phyloP scores from a whole-genome alignment of 352 stramenopile genomes.

The Peronospora destructor region DNA sequence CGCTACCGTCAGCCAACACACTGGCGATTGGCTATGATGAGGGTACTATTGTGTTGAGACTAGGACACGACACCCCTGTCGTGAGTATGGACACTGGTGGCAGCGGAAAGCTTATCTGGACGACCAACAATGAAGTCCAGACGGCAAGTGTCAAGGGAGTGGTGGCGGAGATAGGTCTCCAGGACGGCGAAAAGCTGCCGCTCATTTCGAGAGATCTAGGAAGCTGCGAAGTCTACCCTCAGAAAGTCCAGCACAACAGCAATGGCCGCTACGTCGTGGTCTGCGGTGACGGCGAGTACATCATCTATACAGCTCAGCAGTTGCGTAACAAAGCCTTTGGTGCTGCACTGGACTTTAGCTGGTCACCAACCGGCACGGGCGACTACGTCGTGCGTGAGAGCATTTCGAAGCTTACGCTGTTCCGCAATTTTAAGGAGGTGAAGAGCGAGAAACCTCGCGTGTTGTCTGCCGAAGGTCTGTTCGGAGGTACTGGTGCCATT shows the following conservation, averaged over 20 bases:
- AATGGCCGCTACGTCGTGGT: constrained; percentile 98
- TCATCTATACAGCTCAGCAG: constrained; percentile 98
- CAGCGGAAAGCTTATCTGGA: constrained; percentile 96
- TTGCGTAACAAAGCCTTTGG: constrained; percentile 95
- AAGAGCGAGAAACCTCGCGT: constrained; percentile 92
- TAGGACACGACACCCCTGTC: constrained; percentile 96
- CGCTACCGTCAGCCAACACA: constrained; percentile 81
- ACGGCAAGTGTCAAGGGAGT: constrained; percentile 90
- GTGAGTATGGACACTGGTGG: constrained; percentile 92
- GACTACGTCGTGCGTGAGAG: constrained; percentile 98
- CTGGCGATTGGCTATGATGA: constrained; percentile 94
- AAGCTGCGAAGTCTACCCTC: constrained; percentile 96
- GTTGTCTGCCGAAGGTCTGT: constrained; percentile 92
- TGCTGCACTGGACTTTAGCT: constrained; percentile 96
- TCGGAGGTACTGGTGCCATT: constrained; percentile 91
- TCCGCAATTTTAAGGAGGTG: constrained; percentile 98
- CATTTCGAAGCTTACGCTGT: constrained; percentile 94
- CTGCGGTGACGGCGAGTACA: constrained; percentile 99
- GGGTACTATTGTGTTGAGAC: constrained; percentile 92
- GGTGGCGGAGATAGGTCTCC: constrained; percentile 61
- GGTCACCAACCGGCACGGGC: constrained; percentile 92
- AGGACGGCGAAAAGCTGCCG: constrained; percentile 87
- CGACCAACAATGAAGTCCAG: constrained; percentile 97
- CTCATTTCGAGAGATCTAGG: constrained; percentile 90
- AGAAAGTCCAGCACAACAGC: constrained; percentile 97